These are phyloP conservation scores for Leccinum angustisporum DNA, from an alignment of 1,284 basidiomycete species.

Conservation along the genomic window DNA sequence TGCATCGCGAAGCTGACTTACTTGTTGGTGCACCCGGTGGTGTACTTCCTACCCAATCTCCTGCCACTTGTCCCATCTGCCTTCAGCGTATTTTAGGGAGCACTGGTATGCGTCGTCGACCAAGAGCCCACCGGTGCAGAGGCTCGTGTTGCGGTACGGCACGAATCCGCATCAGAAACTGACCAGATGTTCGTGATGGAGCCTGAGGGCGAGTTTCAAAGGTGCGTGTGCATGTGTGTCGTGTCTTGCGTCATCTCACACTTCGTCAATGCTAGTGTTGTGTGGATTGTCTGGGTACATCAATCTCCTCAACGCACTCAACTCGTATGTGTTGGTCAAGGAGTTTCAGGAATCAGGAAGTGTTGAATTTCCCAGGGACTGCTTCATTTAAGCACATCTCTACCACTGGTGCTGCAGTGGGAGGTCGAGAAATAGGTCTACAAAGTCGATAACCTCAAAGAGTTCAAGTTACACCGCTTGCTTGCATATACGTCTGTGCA, in stretches of 20 bases:
- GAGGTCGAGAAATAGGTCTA: slow-evolving; percentile 93
- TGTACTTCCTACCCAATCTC: slow-evolving; percentile 55
- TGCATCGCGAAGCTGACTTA: slow-evolving; percentile 79
- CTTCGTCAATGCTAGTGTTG: slow-evolving; percentile 54
- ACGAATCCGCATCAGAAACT: slow-evolving; percentile 99
- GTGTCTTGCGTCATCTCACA: slow-evolving; percentile 1
- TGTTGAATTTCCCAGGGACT: slow-evolving; percentile 87
- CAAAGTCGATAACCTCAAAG: slow-evolving; percentile 93
- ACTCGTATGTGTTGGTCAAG: slow-evolving; percentile 95
- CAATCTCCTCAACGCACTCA: slow-evolving; percentile 97
- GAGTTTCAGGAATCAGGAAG: slow-evolving; percentile 74
- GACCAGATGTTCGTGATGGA: slow-evolving; percentile 94
- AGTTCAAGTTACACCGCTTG: slow-evolving; percentile 89
- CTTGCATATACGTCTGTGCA: slow-evolving; percentile 93
- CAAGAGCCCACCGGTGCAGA: slow-evolving; percentile 74
- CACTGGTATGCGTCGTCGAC: slow-evolving; percentile 90
- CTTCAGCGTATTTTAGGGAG: slow-evolving; percentile 86
- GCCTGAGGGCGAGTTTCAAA: slow-evolving; percentile 89
- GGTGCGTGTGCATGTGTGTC: slow-evolving; percentile 46
- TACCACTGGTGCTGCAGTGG: slow-evolving; percentile 94
- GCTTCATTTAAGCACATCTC: slow-evolving; percentile 99
- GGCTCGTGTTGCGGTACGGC: slow-evolving; percentile 90
- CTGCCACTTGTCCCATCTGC: slow-evolving; percentile 56
- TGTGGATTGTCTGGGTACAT: slow-evolving; percentile 98
- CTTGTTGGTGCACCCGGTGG: slow-evolving; percentile 78